Base-by-base conservation (phyloP, 305 asterid genomes). In the Fraxinus platypoda region DNA sequence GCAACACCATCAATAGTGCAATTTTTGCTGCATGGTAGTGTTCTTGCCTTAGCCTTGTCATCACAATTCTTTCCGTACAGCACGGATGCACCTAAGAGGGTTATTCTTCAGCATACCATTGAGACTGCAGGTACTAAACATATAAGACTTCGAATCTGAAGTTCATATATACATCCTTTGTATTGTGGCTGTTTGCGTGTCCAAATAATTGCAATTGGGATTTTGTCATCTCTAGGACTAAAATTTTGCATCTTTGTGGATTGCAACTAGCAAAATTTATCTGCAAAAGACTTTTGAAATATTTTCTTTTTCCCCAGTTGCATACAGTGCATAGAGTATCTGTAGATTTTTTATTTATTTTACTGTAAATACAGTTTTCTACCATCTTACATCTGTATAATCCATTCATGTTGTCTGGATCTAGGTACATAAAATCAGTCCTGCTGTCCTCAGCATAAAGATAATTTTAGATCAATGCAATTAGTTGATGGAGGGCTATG, bases 31-130 rank as follows among this genome's bases (percentile, higher is more conserved):
- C 99, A 96, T 34, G 85, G 86, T 62, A 93, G 88, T 81, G 85
- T 96, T 81, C 87, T 94, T 83, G 88, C 94, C 68, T 82, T 96
- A 90, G 99, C 99, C 59, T 75, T 96, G 78, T 88, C 98, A 78
- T 94, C 98, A 30, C 98, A 92, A 84, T 91, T 93, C 90, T 96
- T 96, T 84, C 98, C 99, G 4, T 96, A 96, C 92, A 96, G 98
- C 92, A 86, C 86, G 13, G 97, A 94, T 82, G 99, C 99, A 21
- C 99, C 98, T 28, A 96, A 96, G 89, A 93, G 99, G 87, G 91
- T 96, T 83, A 68, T 94, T 82, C 80, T 96, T 83, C 99, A 96
- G 90, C 97, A 94, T 88, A 91, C 98, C 7, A 77, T 96, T 79
- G 88, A 85, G 87, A 92, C 91, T 83, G 79, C 74, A 92, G 99